A percentile compares a stretch with the other conserved stretches of the same genome.
Evolutionary conservation across 106 monocot genomes (phyloP).

Genomic region (Dendrobium catenatum): DNA sequence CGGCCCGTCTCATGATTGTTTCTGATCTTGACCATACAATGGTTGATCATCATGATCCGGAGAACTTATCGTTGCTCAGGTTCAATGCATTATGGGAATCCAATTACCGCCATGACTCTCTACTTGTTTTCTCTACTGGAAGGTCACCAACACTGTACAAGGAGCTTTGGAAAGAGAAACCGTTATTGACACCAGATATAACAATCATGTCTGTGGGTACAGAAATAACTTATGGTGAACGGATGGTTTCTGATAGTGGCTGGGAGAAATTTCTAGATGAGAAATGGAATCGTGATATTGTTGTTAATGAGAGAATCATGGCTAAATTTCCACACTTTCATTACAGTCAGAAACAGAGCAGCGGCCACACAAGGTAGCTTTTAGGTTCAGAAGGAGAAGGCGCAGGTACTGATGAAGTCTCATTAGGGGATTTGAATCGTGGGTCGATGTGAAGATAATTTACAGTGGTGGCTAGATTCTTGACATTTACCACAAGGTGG

Average conservation of each 20-base stretch:
- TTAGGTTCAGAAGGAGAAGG: constrained; percentile 54
- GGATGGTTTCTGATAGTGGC: constrained; percentile 55
- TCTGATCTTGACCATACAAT: too few relatives aligned
- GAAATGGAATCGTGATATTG: constrained; percentile 54
- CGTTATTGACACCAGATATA: constrained; percentile 66
- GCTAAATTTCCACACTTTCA: constrained; percentile 39
- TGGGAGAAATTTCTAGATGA: constrained; percentile 48
- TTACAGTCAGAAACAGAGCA: constrained; percentile 75
- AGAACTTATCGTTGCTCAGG: constrained; percentile 59
- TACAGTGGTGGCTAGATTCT: constrained; percentile 78
- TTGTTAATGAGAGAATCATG: constrained; percentile 60
- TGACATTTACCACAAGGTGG: constrained; percentile 84
- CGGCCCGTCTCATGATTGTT: too few relatives aligned
- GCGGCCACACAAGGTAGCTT: constrained; percentile 88
- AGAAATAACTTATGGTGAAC: constrained; percentile 58
- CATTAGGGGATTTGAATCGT: constrained; percentile 37
- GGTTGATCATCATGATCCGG: constrained; percentile 66
- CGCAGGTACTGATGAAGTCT: constrained; percentile 44
- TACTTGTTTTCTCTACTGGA: constrained; percentile 50
- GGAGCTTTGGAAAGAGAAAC: constrained; percentile 43
- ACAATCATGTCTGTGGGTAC: constrained; percentile 73
- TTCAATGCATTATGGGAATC: constrained; percentile 78
- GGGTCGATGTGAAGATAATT: constrained; percentile 94
- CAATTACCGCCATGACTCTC: constrained; percentile 34
- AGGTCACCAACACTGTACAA: constrained; percentile 55